Evolutionary conservation across 2,329 filamentous ascomycete species (phyloP), one percentile per base, ranked within the genome.

Genomic region (Botrytis hyacinthi): DNA sequence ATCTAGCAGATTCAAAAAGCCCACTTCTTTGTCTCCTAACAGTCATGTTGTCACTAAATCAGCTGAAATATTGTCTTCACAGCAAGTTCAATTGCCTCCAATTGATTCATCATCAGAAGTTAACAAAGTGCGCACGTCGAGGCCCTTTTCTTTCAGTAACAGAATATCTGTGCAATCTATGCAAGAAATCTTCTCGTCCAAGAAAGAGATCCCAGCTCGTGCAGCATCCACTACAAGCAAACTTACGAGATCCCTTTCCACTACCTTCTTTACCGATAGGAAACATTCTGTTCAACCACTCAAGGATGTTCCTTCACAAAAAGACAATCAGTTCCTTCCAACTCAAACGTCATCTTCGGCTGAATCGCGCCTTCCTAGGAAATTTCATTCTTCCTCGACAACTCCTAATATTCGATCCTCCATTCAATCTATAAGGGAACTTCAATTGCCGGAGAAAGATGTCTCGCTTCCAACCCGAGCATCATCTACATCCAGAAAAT

Each of bases 161-260:
- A 22, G 48, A 57, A 12, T 32, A 22, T 68, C 48, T 29, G 26
- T 68, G 26, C 65, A 57, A 57, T 68, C 62, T 35, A 66, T 48
- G 62, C 65, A 57, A 42, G 65, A 68, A 8, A 42, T 57, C 1
- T n/a, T 51, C 9, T 42, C 32, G 6, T 18, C 26, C 40, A 68
- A 68, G 46, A 68, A 68, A 57, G 29, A 51, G 4, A 18, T 10
- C 22, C 35, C 26, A 22, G 32, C 48, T 42, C 66, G 35, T 32
- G 48, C 66, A 68, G 66, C 48, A 26, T 68, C 66, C 35, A 57
- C 48, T 32, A n/a, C 48, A 6, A 68, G 48, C 35, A 57, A 42
- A 68, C 48, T 68, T 68, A 42, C 35, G 10, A 42, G 54, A 68
- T 68, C 66, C 3, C 48, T 68, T 68, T 68, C 66, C 14, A 42